phyloP scores from a whole-genome alignment of 306 rosid genomes.

The Rosa chinensis region DNA sequence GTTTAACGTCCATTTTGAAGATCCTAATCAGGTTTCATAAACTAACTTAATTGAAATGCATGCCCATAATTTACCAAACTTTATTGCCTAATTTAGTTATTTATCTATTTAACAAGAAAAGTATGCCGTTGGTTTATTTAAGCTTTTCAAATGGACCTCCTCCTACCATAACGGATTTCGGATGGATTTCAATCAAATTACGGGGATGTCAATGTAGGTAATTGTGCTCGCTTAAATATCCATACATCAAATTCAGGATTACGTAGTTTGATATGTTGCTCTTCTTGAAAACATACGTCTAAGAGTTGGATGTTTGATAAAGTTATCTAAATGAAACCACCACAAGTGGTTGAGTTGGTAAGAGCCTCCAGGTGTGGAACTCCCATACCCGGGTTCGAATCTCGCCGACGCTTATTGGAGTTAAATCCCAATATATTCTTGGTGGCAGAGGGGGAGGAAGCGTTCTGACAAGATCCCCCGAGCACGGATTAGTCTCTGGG shows the following conservation, averaged over 20 bases:
- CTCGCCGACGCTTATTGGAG: too few species aligned
- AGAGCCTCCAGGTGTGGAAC: too few species aligned
- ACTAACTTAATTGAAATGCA: neutral
- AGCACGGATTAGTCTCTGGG: too few species aligned
- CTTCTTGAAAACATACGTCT: neutral
- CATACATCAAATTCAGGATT: neutral
- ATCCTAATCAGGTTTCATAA: neutral
- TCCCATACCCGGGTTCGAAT: too few species aligned
- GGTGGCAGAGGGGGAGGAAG: too few species aligned
- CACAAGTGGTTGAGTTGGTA: too few species aligned
- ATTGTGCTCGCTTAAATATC: neutral
- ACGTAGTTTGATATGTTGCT: neutral
- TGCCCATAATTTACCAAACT: neutral
- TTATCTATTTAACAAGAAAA: neutral
- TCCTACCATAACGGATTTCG: conserved; percentile 21
- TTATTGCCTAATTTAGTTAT: neutral
- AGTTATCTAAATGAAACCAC: too few species aligned
- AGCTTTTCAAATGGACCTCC: conserved; percentile 30
- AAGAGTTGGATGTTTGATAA: neutral
- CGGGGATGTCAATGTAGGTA: neutral
- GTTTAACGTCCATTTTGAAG: conserved; percentile 1
- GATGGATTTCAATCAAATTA: too few species aligned
- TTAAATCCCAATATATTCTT: too few species aligned
- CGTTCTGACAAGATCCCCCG: too few species aligned
- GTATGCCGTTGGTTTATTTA: neutral